Conservation (phyloP, 2,329 filamentous ascomycete genomes). For the Aspergillus oerlinghausenensis region DNA sequence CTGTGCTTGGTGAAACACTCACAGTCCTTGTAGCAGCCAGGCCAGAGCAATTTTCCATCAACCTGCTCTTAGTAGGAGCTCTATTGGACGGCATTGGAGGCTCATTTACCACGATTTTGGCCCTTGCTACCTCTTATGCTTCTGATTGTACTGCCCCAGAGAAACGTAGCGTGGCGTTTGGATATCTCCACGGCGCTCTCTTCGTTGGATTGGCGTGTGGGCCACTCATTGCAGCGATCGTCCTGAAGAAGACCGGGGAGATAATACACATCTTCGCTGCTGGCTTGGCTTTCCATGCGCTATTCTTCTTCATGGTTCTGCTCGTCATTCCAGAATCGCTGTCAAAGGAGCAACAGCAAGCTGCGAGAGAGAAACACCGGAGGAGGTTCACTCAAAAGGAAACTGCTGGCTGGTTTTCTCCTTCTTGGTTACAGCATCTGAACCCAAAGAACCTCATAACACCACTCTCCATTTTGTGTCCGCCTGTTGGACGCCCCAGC, state of each 20-base stretch:
- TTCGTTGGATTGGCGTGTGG: conserved; percentile 87
- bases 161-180: conserved; percentile 75
- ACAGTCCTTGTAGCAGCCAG: conserved; percentile 74
- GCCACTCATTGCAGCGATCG: conserved; percentile 72
- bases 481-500: conserved; percentile 43
- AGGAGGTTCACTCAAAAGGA: conserved; percentile 35
- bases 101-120: conserved; percentile 80
- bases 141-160: conserved; percentile 82
- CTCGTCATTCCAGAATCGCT: conserved; percentile 81
- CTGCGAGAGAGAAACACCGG: conserved; percentile 65
- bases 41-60: conserved; percentile 68
- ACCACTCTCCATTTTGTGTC: conserved; percentile 73
- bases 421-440: conserved; percentile 16
- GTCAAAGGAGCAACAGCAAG: conserved; percentile 64
- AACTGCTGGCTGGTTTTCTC: conserved; percentile 27
- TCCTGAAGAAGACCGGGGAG: conserved; percentile 71
- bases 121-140: conserved; percentile 78
- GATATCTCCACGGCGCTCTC: conserved; percentile 82
- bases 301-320: conserved; percentile 68
- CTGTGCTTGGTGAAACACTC: conserved; percentile 67
- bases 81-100: conserved; percentile 79
- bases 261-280: conserved; percentile 82
- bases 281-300: conserved; percentile 64
- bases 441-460: conserved; percentile 63
- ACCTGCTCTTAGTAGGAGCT: conserved; percentile 72